phyloP scores from a whole-genome alignment of 306 rosid species.

The Sicyos baderoa region DNA sequence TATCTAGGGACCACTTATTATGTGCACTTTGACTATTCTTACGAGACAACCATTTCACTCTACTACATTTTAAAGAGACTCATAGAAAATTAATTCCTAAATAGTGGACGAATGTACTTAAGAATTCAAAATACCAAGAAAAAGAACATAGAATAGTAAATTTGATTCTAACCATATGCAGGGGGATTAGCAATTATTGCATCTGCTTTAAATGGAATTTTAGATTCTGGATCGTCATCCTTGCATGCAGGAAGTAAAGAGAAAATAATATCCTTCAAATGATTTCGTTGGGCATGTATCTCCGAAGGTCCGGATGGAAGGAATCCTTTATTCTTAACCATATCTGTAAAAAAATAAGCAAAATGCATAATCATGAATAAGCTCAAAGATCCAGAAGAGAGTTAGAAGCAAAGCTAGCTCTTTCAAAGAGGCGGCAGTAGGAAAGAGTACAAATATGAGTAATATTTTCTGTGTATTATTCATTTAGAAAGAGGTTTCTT shows the following conservation, averaged over 20 bases:
- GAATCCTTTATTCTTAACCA: constrained; percentile 96
- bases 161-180: constrained; percentile 62
- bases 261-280: constrained; percentile 55
- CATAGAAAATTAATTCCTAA: too few species aligned
- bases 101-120: background rate
- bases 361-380: constrained; percentile 9
- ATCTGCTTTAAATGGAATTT: constrained; percentile 51
- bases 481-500: too few species aligned
- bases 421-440: background rate
- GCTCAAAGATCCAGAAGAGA: background rate
- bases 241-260: constrained; percentile 82
- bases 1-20: too few species aligned
- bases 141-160: background rate
- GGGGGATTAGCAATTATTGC: constrained; percentile 97
- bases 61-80: too few species aligned
- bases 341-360: constrained; percentile 48
- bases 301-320: constrained; percentile 94
- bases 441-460: too few species aligned
- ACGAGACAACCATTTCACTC: too few species aligned
- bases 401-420: background rate
- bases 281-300: constrained; percentile 69
- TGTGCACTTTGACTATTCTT: too few species aligned
- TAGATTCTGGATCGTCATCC: constrained; percentile 52
- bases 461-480: too few species aligned
- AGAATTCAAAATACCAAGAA: constrained; percentile 8